Base-by-base conservation (phyloP, 208 protist species). In the Crithidia brevicula region DNA sequence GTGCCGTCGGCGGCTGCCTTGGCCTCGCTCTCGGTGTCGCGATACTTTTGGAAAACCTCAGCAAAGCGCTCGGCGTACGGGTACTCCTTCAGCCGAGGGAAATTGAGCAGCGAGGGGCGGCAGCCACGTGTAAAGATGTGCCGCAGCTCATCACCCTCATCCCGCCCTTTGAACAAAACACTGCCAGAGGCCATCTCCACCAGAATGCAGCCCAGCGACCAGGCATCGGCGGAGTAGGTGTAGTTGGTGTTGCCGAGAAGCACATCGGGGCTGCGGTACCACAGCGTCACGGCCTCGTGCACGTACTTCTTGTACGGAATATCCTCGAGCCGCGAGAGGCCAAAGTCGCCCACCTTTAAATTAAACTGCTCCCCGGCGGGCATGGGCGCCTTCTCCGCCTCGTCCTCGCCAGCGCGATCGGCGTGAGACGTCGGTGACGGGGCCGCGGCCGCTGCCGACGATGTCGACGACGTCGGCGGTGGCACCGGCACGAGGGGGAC, bases 201-300 rank as follows among this genome's bases (percentile, higher is more conserved):
- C 36, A 98, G 84, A 51, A 98, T 98, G 68, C 96, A 98, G 30
- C 92, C 95, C 45, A 94, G 61, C 40, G 92, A 95, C 95, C 94
- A 98, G 36, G 96, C 82, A 49, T 98, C 96, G 9, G 95, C 83
- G 20, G 84, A 78, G 67, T 71, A 88, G 49, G 47, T 65, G 69
- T 92, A 93, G 57, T 94, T 87, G 23, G 81, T 89, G 66, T 86
- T 89, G 16, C 92, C 92, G 2, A 98, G 77, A 10, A 98, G 68
- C 10, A 98, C 77, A 68, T 98, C 97, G 7, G 97, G 97, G 36
- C 91, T 86, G 57, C 95, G 88, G 63, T 98, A 98, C 95, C 96
- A 98, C 27, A 98, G 67, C n/a, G 97, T 98, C 28, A 97, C 82
- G 28, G 86, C 89, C 64, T 96, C 91, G 66, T 96, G 93, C 53